Evolutionary conservation across 257 asterid genomes (phyloP).

Genomic region (Solanum etuberosum): DNA sequence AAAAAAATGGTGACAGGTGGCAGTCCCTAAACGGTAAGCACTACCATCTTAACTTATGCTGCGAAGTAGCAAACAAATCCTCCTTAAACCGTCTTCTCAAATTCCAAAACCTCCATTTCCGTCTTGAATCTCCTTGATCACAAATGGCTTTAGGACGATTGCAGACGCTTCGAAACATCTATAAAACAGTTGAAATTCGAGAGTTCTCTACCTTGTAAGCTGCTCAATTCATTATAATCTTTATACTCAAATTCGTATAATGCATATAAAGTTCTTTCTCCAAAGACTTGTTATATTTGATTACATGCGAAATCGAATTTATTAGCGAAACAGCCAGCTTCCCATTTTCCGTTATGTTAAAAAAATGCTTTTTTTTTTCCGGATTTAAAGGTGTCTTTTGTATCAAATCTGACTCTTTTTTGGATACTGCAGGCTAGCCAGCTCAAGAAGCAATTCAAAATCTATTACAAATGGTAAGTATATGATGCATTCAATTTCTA

Average conservation of each 20-base stretch:
- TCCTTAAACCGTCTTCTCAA: constrained; percentile 9
- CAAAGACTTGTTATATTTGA: not conserved
- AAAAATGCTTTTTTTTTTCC: not conserved
- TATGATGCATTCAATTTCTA: not conserved
- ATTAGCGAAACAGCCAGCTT: not conserved
- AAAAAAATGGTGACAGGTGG: not conserved
- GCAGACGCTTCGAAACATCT: constrained; percentile 1
- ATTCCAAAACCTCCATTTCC: not conserved
- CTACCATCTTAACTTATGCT: not conserved
- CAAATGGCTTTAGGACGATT: constrained; percentile 13
- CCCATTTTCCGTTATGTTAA: no score
- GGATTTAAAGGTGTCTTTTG: not conserved
- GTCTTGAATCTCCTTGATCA: not conserved
- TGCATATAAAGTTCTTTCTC: not conserved
- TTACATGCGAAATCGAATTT: not conserved
- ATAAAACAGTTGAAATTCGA: not conserved
- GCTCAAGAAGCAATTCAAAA: constrained; percentile 20
- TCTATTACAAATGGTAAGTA: constrained; percentile 8
- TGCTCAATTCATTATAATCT: not conserved
- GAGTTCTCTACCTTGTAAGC: constrained; percentile 16
- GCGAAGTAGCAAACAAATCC: not conserved
- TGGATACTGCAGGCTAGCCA: constrained; percentile 12
- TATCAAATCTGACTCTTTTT: not conserved
- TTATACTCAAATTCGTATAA: not conserved
- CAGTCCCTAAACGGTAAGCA: not conserved